Evolutionary conservation across 768 basidiomycete genomes (phyloP), one percentile per base, ranked within the genome.

Genomic region (Coprinellus micaceus): DNA sequence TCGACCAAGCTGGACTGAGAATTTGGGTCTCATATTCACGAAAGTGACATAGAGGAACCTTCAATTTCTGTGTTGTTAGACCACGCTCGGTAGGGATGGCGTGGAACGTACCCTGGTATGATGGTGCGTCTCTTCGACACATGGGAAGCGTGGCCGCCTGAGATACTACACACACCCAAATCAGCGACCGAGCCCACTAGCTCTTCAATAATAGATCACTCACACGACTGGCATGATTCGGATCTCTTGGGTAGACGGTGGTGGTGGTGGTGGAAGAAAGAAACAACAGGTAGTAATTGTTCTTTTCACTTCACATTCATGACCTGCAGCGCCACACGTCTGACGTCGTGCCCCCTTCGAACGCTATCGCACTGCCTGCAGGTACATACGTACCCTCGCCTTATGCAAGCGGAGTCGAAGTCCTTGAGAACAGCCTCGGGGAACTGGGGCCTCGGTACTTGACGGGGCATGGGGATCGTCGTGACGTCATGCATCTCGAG

Each of bases 31-130:
- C 12, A 69, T 41, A 19, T 67, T 67, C 30, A 61, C 51, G 52
- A 73, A 71, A 22, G 71, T 71, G 33, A 73, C 70, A 61, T 73
- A 73, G n/a, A 73, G 61, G 50, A 73, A 66, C 21, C 71, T 71
- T 49, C 28, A 56, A 22, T 39, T 36, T 40, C 50, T 21, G 50
- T 41, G 56, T 54, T 26, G n/a, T 37, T 28, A 12, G 21, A 17
- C 40, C 37, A 58, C 25, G n/a, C 36, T 45, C 40, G 22, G 52
- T 24, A 6, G 13, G 24, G n/a, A 40, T 24, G 33, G 13, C 25
- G 41, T 21, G n/a, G 15, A 49, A 55, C 62, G 28, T 57, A 68
- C 69, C 68, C 69, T 25, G 71, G 69, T 39, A 71, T 71, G 17
- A 72, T 66, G n/a, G 70, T 56, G 24, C 63, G 64, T 28, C 71